A percentile compares a stretch with the other conserved stretches of the same genome.
These are phyloP conservation scores for Epicoccum nigrum DNA, from an alignment of 2,329 filamentous ascomycete genomes.

Conservation along the genomic window DNA sequence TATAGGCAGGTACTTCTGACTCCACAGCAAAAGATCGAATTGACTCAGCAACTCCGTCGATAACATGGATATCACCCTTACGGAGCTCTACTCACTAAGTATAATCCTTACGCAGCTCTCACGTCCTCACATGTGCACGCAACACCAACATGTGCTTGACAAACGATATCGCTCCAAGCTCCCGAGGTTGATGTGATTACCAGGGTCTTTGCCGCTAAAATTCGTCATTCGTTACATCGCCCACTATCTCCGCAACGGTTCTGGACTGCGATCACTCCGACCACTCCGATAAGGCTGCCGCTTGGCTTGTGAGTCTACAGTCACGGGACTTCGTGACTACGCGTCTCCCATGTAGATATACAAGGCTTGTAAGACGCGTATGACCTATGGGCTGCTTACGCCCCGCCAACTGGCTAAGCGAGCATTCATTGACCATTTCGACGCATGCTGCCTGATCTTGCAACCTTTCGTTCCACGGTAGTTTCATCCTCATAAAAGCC, in stretches of 20 bases:
- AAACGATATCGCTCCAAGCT: background rate
- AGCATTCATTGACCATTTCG: no score
- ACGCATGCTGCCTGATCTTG: no score
- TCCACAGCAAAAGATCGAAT: background rate
- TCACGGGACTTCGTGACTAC: background rate
- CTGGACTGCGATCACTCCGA: background rate
- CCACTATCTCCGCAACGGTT: background rate
- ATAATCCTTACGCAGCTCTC: no score
- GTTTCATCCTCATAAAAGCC: no score
- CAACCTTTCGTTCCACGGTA: no score
- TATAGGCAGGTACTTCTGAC: conserved; percentile 5
- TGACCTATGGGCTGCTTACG: no score
- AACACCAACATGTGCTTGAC: conserved; percentile 9
- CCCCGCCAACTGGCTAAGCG: no score
- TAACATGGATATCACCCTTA: no score
- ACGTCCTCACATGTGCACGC: background rate
- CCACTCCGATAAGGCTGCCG: background rate
- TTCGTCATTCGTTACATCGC: conserved; percentile 6
- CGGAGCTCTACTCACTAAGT: no score
- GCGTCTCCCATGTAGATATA: background rate
- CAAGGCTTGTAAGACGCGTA: background rate
- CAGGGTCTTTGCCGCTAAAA: conserved; percentile 2
- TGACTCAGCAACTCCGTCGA: background rate
- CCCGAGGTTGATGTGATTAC: conserved; percentile 8
- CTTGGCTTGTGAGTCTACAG: background rate